phyloP scores from a whole-genome alignment of 106 monocot species.

The Vanilla planifolia region DNA sequence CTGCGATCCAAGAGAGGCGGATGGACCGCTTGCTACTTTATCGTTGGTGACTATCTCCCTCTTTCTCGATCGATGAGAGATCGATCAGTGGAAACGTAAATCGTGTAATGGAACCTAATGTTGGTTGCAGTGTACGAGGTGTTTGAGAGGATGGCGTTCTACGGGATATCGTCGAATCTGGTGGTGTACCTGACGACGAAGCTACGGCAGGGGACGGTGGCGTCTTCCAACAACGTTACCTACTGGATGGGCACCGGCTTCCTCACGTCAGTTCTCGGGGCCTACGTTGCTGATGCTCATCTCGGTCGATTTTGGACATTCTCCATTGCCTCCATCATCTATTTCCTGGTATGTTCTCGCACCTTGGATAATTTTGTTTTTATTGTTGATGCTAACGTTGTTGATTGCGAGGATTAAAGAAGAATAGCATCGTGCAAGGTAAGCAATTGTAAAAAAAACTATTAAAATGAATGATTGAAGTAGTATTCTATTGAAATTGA shows the following conservation, averaged over 20 bases:
- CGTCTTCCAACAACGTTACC: slow-evolving; percentile 11
- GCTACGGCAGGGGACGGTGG: slow-evolving; percentile 10
- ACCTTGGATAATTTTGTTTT: background rate
- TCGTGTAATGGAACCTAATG: no score
- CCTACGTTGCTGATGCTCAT: slow-evolving; percentile 12
- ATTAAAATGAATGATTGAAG: no score
- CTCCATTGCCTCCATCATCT: background rate
- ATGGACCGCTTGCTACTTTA: slow-evolving; percentile 81
- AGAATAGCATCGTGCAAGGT: no score
- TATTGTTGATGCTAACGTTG: no score
- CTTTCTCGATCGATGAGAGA: background rate
- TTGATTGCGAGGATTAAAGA: no score
- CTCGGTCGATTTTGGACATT: slow-evolving; percentile 7
- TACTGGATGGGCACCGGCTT: slow-evolving; percentile 11
- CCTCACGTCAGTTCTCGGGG: background rate
- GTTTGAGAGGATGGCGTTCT: slow-evolving; percentile 10
- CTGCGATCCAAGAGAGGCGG: slow-evolving; percentile 62
- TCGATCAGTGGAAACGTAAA: no score
- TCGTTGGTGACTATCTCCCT: slow-evolving; percentile 47
- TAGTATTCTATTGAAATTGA: no score
- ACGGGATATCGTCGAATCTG: slow-evolving; percentile 7
- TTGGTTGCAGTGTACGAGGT: slow-evolving; percentile 8
- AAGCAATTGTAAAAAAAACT: no score
- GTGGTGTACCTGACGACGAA: slow-evolving; percentile 6
- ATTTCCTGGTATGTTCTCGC: background rate